Evolutionary conservation across 495 filamentous ascomycete genomes (phyloP).

Genomic region (Penicillium coprophilum): DNA sequence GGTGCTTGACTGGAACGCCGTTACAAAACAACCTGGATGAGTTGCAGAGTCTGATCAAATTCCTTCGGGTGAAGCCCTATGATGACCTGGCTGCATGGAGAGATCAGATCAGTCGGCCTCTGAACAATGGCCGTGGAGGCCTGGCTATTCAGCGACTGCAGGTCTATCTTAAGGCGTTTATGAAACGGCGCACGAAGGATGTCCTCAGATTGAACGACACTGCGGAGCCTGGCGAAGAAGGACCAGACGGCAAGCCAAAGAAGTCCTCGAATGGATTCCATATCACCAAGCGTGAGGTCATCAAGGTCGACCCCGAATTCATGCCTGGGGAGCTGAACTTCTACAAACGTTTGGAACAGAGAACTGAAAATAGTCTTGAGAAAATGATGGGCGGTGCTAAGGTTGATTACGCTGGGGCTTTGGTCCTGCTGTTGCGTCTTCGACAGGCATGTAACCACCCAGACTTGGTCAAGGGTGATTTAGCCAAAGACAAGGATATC

Average conservation of each 20-base stretch:
- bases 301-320: conserved; percentile 77
- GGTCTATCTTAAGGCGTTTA: conserved; percentile 80
- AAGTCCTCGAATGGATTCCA: conserved; percentile 66
- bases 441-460: conserved; percentile 95
- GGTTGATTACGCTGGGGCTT: conserved; percentile 76
- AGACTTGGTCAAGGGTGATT: conserved; percentile 75
- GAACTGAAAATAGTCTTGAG: conserved; percentile 81
- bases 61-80: conserved; percentile 89
- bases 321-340: conserved; percentile 76
- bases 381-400: conserved; percentile 78
- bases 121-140: conserved; percentile 81
- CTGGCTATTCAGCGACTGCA: conserved; percentile 88
- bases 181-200: conserved; percentile 96
- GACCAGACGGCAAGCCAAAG: conserved; percentile 46
- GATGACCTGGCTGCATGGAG: conserved; percentile 81
- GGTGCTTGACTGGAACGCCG: conserved; percentile 94
- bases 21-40: conserved; percentile 99
- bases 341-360: conserved; percentile 77
- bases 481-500: conserved; percentile 85
- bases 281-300: conserved; percentile 83
- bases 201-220: conserved; percentile 82
- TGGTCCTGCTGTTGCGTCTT: conserved; percentile 83
- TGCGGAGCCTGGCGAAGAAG: conserved; percentile 61
- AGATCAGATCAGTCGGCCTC: conserved; percentile 78
- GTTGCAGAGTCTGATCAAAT: conserved; percentile 87